Evolutionary conservation across 2,329 filamentous ascomycete species (phyloP), one percentile per base, ranked within the genome.

Genomic region (Dryadomyces sulphureus): DNA sequence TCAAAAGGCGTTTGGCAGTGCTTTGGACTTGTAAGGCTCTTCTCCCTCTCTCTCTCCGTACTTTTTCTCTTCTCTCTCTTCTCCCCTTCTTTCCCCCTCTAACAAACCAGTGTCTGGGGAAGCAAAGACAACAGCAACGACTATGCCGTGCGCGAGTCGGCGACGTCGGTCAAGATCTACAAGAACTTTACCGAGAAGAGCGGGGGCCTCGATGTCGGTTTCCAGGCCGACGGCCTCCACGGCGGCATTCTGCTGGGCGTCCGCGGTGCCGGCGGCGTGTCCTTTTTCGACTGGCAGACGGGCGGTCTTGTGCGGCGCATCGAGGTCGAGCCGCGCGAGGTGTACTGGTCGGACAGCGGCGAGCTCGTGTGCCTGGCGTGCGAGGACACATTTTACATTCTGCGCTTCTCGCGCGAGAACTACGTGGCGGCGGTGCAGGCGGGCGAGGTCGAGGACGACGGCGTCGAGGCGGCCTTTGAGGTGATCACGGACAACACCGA

Each of bases 101-200:
- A n/a, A n/a, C n/a, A n/a, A n/a, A n/a, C 0, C 39, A 50, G 48
- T 62, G 89, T 85, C 11, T 98, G 92, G 92, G 90, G 84, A 0
- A 86, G 85, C 39, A 95, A 94, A 65, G 90, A 95, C 48, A 94
- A 95, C 65, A 94, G 87, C 67, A 96, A 95, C 62, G 92, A 98
- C 62, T 96, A 94, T 59, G 92, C 92, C 35, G 96, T 98, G 55
- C 82, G 92, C 32, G 92, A 98, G 65, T 95, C 89, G 5, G 68
- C 84, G 24, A 94, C 90, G 42, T 94, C 84, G 57, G 88, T 98
- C 57, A 95, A 95, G 71, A 79, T 96, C 32, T 96, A 92, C 73
- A 90, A 92, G 65, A 96, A 96, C 65, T 96, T 98, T 68, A 82
- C 89, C 54, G 92, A 96, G 63, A 90, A 93, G 66, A 67, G 73